These are phyloP conservation scores for Neurospora intermedia DNA, from an alignment of 495 filamentous ascomycete genomes.

Conservation along the genomic window DNA sequence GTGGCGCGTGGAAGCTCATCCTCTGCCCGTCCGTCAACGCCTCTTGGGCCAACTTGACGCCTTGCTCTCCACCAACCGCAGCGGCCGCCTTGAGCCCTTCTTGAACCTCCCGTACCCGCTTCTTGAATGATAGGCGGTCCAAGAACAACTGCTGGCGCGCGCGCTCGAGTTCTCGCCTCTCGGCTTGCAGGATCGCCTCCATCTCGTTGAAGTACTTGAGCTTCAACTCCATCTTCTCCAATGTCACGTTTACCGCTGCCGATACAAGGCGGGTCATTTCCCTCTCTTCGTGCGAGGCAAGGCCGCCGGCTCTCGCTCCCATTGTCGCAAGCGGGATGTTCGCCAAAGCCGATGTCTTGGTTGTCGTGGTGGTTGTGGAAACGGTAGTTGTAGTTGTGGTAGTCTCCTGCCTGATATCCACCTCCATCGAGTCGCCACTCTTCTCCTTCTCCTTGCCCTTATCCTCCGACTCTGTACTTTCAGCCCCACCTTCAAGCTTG, in stretches of 20 bases:
- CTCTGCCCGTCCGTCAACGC: slow-evolving; percentile 40
- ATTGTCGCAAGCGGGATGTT: slow-evolving; percentile 76
- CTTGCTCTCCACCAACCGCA: slow-evolving; percentile 49
- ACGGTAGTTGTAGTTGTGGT: slow-evolving; percentile 29
- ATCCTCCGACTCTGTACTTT: slow-evolving; percentile 22
- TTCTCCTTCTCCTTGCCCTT: slow-evolving; percentile 45
- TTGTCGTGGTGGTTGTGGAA: slow-evolving; percentile 32
- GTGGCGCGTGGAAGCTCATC: slow-evolving; percentile 49
- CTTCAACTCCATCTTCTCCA: slow-evolving; percentile 77
- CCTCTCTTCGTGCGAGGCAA: slow-evolving; percentile 91
- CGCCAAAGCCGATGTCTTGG: slow-evolving; percentile 50
- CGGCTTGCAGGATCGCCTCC: slow-evolving; percentile 80
- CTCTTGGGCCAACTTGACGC: slow-evolving; percentile 40
- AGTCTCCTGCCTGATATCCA: slow-evolving; percentile 35
- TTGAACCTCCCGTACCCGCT: slow-evolving; percentile 71
- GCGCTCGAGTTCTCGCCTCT: slow-evolving; percentile 84
- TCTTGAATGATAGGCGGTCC: slow-evolving; percentile 82
- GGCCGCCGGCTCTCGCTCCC: slow-evolving; percentile 72
- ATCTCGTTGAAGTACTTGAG: slow-evolving; percentile 92
- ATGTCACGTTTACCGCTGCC: slow-evolving; percentile 69
- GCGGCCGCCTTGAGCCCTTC: slow-evolving; percentile 58
- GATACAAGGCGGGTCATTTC: slow-evolving; percentile 89
- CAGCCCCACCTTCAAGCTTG: slow-evolving; percentile 58
- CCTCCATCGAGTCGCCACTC: slow-evolving; percentile 43
- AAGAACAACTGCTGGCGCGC: slow-evolving; percentile 86